Conservation (phyloP, 371 early-diverging fungal species). For the Conidiobolus incongruus region DNA sequence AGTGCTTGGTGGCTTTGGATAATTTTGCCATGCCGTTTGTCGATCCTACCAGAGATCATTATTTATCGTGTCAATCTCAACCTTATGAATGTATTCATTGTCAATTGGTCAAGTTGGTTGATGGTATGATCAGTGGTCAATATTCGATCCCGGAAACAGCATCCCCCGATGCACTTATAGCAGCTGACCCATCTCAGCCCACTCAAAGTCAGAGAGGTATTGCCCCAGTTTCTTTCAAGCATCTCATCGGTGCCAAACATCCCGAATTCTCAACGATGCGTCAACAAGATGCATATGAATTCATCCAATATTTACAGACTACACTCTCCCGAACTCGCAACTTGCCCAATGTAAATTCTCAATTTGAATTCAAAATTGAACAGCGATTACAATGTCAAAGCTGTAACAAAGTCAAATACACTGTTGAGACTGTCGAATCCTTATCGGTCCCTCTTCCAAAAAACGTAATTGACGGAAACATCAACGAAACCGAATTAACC, state of each 20-base stretch:
- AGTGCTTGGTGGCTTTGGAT: slow-evolving; percentile 54
- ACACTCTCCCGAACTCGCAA: too few species aligned
- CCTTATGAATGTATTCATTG: slow-evolving; percentile 68
- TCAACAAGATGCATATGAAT: slow-evolving; percentile 96
- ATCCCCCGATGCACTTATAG: too few species aligned
- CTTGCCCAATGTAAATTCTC: too few species aligned
- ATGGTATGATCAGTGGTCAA: slow-evolving; percentile 72
- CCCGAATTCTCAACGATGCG: slow-evolving; percentile 86
- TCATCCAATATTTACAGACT: slow-evolving; percentile 59
- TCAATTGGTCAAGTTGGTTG: slow-evolving; percentile 72
- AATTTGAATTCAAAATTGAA: slow-evolving; percentile 55
- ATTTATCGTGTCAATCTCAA: slow-evolving; percentile 24
- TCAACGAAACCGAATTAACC: slow-evolving; percentile 16
- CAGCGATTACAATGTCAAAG: slow-evolving; percentile 65
- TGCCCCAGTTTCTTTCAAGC: slow-evolving; percentile 78
- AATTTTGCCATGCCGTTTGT: slow-evolving; percentile 35
- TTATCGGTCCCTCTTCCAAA: slow-evolving; percentile 57
- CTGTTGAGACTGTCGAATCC: slow-evolving; percentile 24
- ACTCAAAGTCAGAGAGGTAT: slow-evolving; percentile 20
- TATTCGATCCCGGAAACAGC: slow-evolving; percentile 41
- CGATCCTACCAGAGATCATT: slow-evolving; percentile 29
- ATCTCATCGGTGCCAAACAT: slow-evolving; percentile 67
- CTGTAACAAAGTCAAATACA: slow-evolving; percentile 64
- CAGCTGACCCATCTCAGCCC: too few species aligned
- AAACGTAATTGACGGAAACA: slow-evolving; percentile 9